Evolutionary conservation across 805 yeast genomes (phyloP), one percentile per base, ranked within the genome.

Genomic region (Vanderwaltozyma tropicalis): DNA sequence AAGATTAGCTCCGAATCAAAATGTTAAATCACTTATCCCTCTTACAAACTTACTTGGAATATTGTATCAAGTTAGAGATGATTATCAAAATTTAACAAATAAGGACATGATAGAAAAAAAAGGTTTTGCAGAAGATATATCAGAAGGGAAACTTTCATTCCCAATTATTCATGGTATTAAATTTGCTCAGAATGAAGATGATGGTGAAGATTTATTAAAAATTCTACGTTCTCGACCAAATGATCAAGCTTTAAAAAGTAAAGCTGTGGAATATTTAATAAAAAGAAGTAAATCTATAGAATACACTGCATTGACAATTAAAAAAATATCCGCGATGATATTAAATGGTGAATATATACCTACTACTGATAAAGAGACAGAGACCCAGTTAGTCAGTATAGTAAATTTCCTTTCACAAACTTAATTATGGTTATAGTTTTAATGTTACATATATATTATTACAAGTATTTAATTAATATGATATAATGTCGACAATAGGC

Each of bases 111-210:
- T 75, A 40, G 61, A 63, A n/a, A 76, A 75, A 53, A 82, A 84
- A 68, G 95, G 94, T 2, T 72, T 72, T 44, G 76, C 85, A 37
- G 96, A 88, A 49, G 97, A 88, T 53, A 69, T 88, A 22, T 75
- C 86, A 0, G 96, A 88, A 55, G 96, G 96, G 0, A 88, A 87
- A 58, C 74, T 81, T 42, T 84, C 95, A 0, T 81, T 84, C 44
- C 96, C 96, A 0, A 76, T 88, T 2, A 71, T 88, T 14, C 92
- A 85, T 56, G 69, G 78, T 4, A 58, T 80, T 2, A 50, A 63
- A 15, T 48, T 53, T 26, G 52, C 45, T 29, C 35, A 29, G 26
- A 35, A 27, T 15, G n/a, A 24, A 31, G 9, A 19, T 2, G 43
- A 49, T 1, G 64, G 67, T 35, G 57, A 62, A 38, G 69, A 68